Conservation (phyloP, 495 filamentous ascomycete species). For the Trichoderma orchidacearum region DNA sequence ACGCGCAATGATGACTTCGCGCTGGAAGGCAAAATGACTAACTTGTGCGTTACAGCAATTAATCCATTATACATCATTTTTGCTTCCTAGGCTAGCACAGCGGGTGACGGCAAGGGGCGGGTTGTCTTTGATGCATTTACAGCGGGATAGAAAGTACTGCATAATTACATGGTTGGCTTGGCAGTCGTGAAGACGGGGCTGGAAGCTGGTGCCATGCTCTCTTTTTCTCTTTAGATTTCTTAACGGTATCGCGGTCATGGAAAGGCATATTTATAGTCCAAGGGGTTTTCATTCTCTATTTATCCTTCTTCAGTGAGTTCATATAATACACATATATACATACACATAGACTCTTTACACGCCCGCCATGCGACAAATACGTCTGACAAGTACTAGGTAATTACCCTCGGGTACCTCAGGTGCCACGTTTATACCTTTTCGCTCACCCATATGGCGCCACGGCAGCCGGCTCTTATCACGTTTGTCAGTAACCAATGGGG, state of each 20-base stretch:
- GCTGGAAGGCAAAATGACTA: not conserved
- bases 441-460: constrained; percentile 85
- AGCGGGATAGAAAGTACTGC: not conserved
- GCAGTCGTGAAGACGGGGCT: not conserved
- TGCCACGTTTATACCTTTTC: constrained; percentile 54
- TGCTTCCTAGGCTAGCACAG: not conserved
- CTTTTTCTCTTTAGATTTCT: not conserved
- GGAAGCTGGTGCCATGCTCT: not conserved
- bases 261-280: too few relatives aligned
- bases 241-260: too few relatives aligned
- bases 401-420: not conserved
- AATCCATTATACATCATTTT: not conserved
- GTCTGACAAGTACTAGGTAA: too few relatives aligned
- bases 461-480: constrained; percentile 75
- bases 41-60: not conserved
- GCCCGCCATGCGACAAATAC: not conserved
- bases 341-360: not conserved
- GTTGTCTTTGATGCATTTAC: not conserved
- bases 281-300: too few relatives aligned
- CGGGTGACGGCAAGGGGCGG: not conserved
- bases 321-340: not conserved
- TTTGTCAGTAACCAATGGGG: constrained; percentile 85
- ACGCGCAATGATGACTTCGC: not conserved
- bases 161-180: too few relatives aligned
- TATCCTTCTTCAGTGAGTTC: not conserved